A percentile compares a stretch with the other conserved stretches of the same genome.
These are phyloP conservation scores for Melaleuca alternifolia DNA, from an alignment of 345 rosid species.

Conservation along the genomic window DNA sequence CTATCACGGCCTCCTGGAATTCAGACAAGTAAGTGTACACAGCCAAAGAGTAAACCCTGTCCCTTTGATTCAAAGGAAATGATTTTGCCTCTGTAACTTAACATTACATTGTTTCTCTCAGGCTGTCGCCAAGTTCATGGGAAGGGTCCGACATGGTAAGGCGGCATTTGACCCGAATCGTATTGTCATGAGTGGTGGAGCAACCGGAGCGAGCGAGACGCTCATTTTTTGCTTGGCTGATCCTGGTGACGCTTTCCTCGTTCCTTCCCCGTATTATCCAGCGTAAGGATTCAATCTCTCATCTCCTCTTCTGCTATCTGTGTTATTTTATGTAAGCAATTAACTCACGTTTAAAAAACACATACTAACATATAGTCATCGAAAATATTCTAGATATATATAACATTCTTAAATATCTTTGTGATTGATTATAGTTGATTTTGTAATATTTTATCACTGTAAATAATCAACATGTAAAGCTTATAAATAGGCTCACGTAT, in stretches of 20 bases:
- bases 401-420: too few relatives aligned
- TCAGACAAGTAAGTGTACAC: conserved; percentile 40
- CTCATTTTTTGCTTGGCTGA: conserved; percentile 81
- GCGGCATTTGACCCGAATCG: conserved; percentile 57
- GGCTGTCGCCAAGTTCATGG: conserved; percentile 84
- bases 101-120: conserved; percentile 1
- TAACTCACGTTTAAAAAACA: neutral
- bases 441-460: too few relatives aligned
- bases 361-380: neutral
- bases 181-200: conserved; percentile 80
- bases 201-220: conserved; percentile 80
- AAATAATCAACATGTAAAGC: too few relatives aligned
- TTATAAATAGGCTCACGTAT: too few relatives aligned
- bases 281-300: conserved; percentile 33
- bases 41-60: neutral
- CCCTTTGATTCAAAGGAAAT: neutral
- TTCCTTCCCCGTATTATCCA: conserved; percentile 75
- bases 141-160: conserved; percentile 44
- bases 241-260: conserved; percentile 75
- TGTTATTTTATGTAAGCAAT: neutral
- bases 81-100: neutral
- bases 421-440: too few relatives aligned
- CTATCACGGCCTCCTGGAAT: conserved; percentile 65
- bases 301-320: neutral
- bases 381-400: neutral